Evolutionary conservation across 805 yeast species (phyloP).

Genomic region (Spencermartinsiella europaea): DNA sequence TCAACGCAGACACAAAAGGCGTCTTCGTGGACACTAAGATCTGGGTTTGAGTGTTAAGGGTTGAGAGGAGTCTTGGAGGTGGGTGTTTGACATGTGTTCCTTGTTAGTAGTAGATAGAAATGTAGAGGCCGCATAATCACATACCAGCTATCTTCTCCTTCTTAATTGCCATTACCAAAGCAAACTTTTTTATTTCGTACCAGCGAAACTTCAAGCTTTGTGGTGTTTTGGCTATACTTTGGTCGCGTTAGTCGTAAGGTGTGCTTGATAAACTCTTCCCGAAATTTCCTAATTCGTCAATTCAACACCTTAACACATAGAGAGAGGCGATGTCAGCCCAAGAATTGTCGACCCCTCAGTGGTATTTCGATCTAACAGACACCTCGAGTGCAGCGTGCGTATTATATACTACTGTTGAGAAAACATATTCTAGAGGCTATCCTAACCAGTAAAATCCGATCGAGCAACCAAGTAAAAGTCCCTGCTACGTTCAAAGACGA

Average conservation of each 20-base stretch:
- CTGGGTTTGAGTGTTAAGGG: constrained; percentile 39
- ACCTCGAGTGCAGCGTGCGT: constrained; percentile 10
- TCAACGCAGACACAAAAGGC: constrained; percentile 69
- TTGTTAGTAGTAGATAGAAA: too few species aligned
- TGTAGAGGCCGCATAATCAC: too few species aligned
- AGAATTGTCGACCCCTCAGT: constrained; percentile 19
- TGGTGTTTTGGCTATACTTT: too few species aligned
- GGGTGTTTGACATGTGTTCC: constrained; percentile 47
- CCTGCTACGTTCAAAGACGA: constrained; percentile 1
- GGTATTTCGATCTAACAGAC: constrained; percentile 26
- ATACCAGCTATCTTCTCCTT: not conserved
- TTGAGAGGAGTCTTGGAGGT: constrained; percentile 42
- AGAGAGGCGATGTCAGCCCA: not conserved
- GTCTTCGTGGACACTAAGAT: constrained; percentile 59
- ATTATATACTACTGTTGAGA: too few species aligned
- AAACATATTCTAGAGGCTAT: too few species aligned
- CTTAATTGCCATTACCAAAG: not conserved
- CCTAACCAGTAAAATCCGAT: not conserved
- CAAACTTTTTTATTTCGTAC: too few species aligned
- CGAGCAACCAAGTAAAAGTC: not conserved
- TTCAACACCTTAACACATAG: not conserved
- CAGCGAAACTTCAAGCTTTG: too few species aligned
- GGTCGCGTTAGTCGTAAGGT: too few species aligned
- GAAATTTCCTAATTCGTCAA: not conserved
- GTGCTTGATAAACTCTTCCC: not conserved